Percentiles rank a stretch among this genome's conserved stretches.
phyloP scores from a whole-genome alignment of 2,329 filamentous ascomycete genomes.

The Aureobasidium zeae region DNA sequence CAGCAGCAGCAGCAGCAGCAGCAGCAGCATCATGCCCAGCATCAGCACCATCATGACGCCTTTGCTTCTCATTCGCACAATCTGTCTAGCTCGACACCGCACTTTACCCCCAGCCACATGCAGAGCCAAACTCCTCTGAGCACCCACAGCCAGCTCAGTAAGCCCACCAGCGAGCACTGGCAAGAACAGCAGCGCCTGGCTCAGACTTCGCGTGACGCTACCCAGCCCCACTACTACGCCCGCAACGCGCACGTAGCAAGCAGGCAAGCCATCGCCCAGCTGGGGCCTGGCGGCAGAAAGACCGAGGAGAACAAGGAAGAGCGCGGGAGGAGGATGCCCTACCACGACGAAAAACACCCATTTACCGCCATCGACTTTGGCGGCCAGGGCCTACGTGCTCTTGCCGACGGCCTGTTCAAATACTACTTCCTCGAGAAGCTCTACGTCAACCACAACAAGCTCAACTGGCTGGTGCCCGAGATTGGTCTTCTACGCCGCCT shows the following conservation, averaged over 20 bases:
- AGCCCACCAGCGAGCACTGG: conserved; percentile 66
- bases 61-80: conserved; percentile 54
- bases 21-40: conserved; percentile 35
- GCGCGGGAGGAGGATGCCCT: conserved; percentile 12
- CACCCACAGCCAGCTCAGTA: conserved; percentile 47
- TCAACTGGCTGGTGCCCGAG: conserved; percentile 65
- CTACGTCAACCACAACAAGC: conserved; percentile 87
- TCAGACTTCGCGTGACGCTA: conserved; percentile 61
- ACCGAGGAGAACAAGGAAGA: conserved; percentile 35
- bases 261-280: conserved; percentile 51
- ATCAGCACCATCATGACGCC: conserved; percentile 48
- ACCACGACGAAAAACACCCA: conserved; percentile 9
- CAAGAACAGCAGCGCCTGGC: conserved; percentile 74
- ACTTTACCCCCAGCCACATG: conserved; percentile 50
- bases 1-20: conserved; percentile 43
- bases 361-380: conserved; percentile 78
- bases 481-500: conserved; percentile 78
- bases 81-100: conserved; percentile 55
- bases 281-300: conserved; percentile 38
- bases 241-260: conserved; percentile 61
- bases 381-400: conserved; percentile 82
- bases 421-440: conserved; percentile 87
- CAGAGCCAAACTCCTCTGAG: conserved; percentile 51
- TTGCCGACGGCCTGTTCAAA: conserved; percentile 70
- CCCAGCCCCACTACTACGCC: conserved; percentile 66